Base-by-base conservation (phyloP, 129 eudicot species). In the Saussurea involucrata region DNA sequence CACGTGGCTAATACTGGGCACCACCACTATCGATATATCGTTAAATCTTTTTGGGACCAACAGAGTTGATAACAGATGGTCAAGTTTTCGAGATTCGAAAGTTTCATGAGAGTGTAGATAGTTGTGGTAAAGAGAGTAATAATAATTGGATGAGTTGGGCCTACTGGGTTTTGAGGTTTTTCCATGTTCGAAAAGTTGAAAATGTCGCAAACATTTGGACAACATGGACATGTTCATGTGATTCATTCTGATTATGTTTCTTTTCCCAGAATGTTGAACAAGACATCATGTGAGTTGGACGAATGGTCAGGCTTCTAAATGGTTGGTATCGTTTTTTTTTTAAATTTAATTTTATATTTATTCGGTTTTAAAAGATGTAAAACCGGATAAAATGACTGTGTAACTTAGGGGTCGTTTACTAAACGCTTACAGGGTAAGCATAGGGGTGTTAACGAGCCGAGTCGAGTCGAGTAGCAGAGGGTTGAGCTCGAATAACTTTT, bases 211-310 rank as follows among this genome's bases (percentile, higher is more conserved):
- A 37, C 66, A 68, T 67, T 15, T 74, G 76, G 80, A 68, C 71
- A 74, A 69, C 28, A 80, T 74, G 65, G 69, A 69, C 33, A 74
- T 37, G 32, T 66, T 68, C 84, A 80, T 80, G 84, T 80, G 84
- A 58, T 67, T 10, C 55, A 68, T 58, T 74, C 71, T 74, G 76
- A 80, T 80, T 80, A 9, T 80, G 84, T 68, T 73, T 72, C 75
- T 27, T 69, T 68, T 53, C 29, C 73, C 58, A 44, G 77, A 63
- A 65, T 79, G 83, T 37, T 22, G 63, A 57, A 0, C 31, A 69
- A 46, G 83, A 80, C 65, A 72, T 72, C 79, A 80, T 80, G 66
- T 66, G 78, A 57, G 60, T 79, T 64, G 75, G 60, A 69, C 17
- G 42, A 24, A 67, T 69, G 34, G 24, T 63, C 37, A 60, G 60